Conservation (phyloP, 176 grass and related monocot genomes). For the Eleusine indica region DNA sequence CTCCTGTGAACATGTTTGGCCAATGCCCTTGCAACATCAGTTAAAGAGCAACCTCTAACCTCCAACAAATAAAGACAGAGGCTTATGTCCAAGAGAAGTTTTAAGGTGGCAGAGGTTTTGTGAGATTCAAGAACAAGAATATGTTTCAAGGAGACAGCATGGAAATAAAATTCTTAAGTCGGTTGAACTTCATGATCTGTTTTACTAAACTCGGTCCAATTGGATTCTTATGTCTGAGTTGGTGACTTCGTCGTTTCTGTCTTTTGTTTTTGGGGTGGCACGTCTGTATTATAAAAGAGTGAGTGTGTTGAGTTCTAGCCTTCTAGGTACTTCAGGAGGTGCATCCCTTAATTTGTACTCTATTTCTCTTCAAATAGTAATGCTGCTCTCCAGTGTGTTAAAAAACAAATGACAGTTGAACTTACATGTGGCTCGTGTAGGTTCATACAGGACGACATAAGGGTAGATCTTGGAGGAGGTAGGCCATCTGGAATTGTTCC, state of each 20-base stretch:
- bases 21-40: constrained; percentile 93
- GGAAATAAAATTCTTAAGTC: background rate
- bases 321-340: background rate
- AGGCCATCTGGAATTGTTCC: constrained; percentile 76
- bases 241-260: background rate
- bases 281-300: background rate
- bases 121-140: constrained; percentile 1
- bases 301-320: too few species aligned
- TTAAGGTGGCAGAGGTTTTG: background rate
- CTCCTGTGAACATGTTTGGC: constrained; percentile 89
- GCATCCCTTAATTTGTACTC: background rate
- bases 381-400: background rate
- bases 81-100: constrained; percentile 34
- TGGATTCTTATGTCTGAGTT: background rate
- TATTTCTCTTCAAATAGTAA: background rate
- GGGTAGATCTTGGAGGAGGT: constrained; percentile 69
- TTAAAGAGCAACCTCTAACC: constrained; percentile 84
- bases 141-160: constrained; percentile 2
- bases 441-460: constrained; percentile 71
- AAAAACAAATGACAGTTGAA: background rate
- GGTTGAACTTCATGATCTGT: too few species aligned
- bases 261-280: too few species aligned
- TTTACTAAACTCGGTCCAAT: background rate
- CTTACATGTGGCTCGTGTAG: constrained; percentile 77
- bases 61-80: constrained; percentile 46